Base-by-base conservation (phyloP, 2,329 filamentous ascomycete species). In the Ustulina deusta region DNA sequence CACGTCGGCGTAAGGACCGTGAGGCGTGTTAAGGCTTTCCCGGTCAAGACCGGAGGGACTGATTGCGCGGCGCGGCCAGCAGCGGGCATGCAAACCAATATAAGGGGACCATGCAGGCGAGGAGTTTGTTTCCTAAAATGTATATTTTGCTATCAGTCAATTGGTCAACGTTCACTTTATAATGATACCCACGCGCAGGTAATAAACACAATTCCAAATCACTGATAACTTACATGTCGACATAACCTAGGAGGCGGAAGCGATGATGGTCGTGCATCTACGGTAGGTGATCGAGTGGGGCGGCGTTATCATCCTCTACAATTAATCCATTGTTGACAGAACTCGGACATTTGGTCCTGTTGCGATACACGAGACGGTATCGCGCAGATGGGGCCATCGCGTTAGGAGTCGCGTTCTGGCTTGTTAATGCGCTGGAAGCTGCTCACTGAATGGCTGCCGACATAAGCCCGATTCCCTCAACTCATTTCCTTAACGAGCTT, bases 401-500 rank as follows among this genome's bases (percentile, higher is more conserved):
- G 27, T 40, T 29, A 49, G 15, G 27, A 60, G 38, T 54, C 40
- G 46, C 54, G 48, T 52, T 51, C 44, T 57, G 44, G 52, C 40
- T 34, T 46, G 34, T 49, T 27, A 17, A 57, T 10, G 40, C 22
- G 44, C 34, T 49, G 40, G 51, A 55, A 40, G 54, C 11, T 46
- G 29, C 51, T 58, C 40, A 54, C 58, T 58, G 51, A 29, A 48
- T 49, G 55, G 58, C 27, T 57, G 54, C 60, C 63, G 60, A 55
- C 65, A 69, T 66, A 25, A 61, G 29, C 20, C 63, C 65, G 49
- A 61, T 66, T 82, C 79, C 60, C 68, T 82, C 79, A 86, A 71
- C 81, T 84, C 76, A 86, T 76, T 65, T 87, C 85, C 80, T 86
- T 91, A 78, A 92, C 79, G 71, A 91, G 79, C 78, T 85, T 89